Conservation (phyloP, 2,329 filamentous ascomycete genomes). For the Whalleya microplaca region DNA sequence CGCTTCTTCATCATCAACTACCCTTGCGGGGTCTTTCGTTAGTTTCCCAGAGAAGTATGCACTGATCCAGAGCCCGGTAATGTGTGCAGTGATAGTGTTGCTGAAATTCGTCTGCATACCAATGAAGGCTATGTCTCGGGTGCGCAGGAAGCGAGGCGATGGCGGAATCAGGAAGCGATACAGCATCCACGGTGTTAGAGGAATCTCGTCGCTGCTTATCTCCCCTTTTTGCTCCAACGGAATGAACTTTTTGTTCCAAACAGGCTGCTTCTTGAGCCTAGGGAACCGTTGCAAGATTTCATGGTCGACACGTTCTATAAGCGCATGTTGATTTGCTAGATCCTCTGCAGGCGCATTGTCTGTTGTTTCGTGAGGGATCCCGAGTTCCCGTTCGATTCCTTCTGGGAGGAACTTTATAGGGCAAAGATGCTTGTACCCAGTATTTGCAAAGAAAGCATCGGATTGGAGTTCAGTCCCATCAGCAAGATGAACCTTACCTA, state of each 20-base stretch:
- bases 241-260: constrained; percentile 47
- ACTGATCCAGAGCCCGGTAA: constrained; percentile 57
- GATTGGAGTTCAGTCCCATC: constrained; percentile 46
- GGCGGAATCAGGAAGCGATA: constrained; percentile 51
- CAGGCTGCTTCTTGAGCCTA: constrained; percentile 46
- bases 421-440: constrained; percentile 56
- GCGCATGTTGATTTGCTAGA: constrained; percentile 40
- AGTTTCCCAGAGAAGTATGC: constrained; percentile 56
- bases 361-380: constrained; percentile 43
- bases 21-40: constrained; percentile 5
- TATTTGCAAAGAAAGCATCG: constrained; percentile 58
- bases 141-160: constrained; percentile 37
- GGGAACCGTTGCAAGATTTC: constrained; percentile 54
- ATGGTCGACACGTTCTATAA: constrained; percentile 46
- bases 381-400: constrained; percentile 47
- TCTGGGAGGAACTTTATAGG: constrained; percentile 49
- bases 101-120: constrained; percentile 51
- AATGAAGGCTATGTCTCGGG: constrained; percentile 51
- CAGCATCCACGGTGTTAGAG: constrained; percentile 45
- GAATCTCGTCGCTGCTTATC: constrained; percentile 11
- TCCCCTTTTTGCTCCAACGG: constrained; percentile 44
- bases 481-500: constrained; percentile 49
- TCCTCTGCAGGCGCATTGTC: constrained; percentile 34
- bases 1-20: constrained; percentile 37
- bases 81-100: constrained; percentile 48